A percentile compares a stretch with the other conserved stretches of the same genome.
These are phyloP conservation scores for Botrytis elliptica DNA, from an alignment of 2,329 filamentous ascomycete species.

Conservation along the genomic window DNA sequence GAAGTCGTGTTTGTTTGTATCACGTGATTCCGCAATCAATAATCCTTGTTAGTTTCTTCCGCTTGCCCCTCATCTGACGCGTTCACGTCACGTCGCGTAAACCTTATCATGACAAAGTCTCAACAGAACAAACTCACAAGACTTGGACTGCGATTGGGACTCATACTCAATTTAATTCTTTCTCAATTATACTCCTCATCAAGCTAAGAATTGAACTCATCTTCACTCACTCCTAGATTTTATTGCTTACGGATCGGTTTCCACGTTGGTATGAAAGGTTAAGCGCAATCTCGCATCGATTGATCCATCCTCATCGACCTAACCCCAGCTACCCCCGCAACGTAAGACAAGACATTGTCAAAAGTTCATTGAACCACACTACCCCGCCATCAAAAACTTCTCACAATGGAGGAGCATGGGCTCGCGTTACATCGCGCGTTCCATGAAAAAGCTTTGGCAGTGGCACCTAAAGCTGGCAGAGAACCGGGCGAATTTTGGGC, in stretches of 20 bases:
- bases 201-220: background rate
- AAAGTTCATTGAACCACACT: background rate
- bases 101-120: background rate
- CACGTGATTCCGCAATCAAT: background rate
- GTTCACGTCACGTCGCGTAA: background rate
- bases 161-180: background rate
- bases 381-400: background rate
- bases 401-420: slow-evolving; percentile 9
- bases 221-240: background rate
- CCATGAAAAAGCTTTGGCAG: slow-evolving; percentile 5
- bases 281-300: background rate
- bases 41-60: background rate
- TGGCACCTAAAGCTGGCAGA: background rate
- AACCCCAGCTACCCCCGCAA: background rate
- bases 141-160: background rate
- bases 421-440: background rate
- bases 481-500: slow-evolving; percentile 9
- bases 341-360: background rate
- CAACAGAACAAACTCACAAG: background rate
- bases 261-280: background rate
- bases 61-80: background rate
- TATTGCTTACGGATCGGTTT: background rate
- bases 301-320: background rate
- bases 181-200: background rate
- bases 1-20: background rate